Evolutionary conservation across 2,329 filamentous ascomycete species (phyloP).

Genomic region (Bipolaris cookei): DNA sequence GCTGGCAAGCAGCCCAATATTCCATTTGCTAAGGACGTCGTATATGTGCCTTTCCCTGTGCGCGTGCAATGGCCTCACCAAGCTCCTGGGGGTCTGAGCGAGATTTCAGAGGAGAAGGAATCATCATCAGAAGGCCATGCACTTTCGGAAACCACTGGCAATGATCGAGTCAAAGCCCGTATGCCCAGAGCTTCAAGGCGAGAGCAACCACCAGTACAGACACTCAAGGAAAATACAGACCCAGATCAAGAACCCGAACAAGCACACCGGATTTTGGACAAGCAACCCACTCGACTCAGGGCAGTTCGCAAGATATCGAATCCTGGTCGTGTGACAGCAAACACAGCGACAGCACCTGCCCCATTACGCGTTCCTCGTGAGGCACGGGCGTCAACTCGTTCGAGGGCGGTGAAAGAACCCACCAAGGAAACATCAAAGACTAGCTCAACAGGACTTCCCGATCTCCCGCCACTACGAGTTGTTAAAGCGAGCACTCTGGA

Average conservation of each 20-base stretch:
- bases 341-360: slow-evolving; percentile 37
- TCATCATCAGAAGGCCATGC: slow-evolving; percentile 48
- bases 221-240: slow-evolving; percentile 48
- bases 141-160: slow-evolving; percentile 56
- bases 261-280: slow-evolving; percentile 40
- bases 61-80: slow-evolving; percentile 48
- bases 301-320: slow-evolving; percentile 47
- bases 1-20: slow-evolving; percentile 56
- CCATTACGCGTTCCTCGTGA: slow-evolving; percentile 40
- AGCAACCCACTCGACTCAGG: slow-evolving; percentile 46
- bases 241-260: slow-evolving; percentile 38
- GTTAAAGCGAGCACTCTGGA: slow-evolving; percentile 27
- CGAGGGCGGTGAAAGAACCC: slow-evolving; percentile 34
- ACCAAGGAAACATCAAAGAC: slow-evolving; percentile 29
- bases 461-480: slow-evolving; percentile 35
- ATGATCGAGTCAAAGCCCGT: slow-evolving; percentile 47
- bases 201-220: slow-evolving; percentile 36
- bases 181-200: slow-evolving; percentile 29
- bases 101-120: slow-evolving; percentile 52
- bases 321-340: slow-evolving; percentile 40
- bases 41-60: slow-evolving; percentile 56
- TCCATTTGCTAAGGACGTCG: slow-evolving; percentile 56
- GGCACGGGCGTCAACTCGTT: slow-evolving; percentile 34
- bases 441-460: slow-evolving; percentile 31
- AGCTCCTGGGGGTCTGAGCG: slow-evolving; percentile 41